Evolutionary conservation across 306 rosid genomes (phyloP).

Genomic region (Ochetophila trinervis): DNA sequence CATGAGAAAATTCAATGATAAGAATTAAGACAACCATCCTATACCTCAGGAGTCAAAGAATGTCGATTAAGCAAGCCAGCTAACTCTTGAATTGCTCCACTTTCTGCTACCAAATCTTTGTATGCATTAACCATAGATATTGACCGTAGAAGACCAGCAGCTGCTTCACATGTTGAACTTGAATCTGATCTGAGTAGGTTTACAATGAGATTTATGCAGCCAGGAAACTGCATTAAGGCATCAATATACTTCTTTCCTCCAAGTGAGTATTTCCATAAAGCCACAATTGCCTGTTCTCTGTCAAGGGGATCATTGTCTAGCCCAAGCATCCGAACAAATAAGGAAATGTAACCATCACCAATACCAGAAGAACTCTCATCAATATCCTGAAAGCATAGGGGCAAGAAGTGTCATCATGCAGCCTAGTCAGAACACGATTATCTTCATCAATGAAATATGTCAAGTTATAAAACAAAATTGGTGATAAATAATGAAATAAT

Average conservation of each 20-base stretch:
- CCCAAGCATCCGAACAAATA: conserved; percentile 88
- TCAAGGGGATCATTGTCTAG: conserved; percentile 64
- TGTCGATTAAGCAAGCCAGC: conserved; percentile 54
- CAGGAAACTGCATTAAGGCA: conserved; percentile 81
- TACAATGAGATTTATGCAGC: conserved; percentile 65
- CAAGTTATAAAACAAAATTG: not conserved
- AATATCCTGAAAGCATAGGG: conserved; percentile 42
- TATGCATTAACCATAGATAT: conserved; percentile 60
- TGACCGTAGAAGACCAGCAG: conserved; percentile 84
- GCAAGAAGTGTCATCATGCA: conserved; percentile 13
- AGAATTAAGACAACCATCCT: conserved; percentile 6
- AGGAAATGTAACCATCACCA: conserved; percentile 63
- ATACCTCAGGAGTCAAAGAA: conserved; percentile 69
- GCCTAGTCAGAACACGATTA: conserved; percentile 8
- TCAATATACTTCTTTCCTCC: conserved; percentile 80
- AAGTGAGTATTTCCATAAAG: conserved; percentile 85
- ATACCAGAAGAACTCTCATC: conserved; percentile 41
- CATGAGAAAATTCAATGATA: conserved; percentile 7
- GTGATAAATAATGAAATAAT: no score
- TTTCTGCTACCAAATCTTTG: conserved; percentile 61
- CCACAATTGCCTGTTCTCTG: conserved; percentile 74
- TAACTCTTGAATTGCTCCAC: conserved; percentile 93
- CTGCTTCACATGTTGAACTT: conserved; percentile 69
- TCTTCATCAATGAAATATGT: conserved; percentile 6
- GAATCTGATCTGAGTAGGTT: conserved; percentile 80